A percentile compares a stretch with the other conserved stretches of the same genome.
Evolutionary conservation across 73 alveolate species (phyloP).

Genomic region (Paramecium caudatum): DNA sequence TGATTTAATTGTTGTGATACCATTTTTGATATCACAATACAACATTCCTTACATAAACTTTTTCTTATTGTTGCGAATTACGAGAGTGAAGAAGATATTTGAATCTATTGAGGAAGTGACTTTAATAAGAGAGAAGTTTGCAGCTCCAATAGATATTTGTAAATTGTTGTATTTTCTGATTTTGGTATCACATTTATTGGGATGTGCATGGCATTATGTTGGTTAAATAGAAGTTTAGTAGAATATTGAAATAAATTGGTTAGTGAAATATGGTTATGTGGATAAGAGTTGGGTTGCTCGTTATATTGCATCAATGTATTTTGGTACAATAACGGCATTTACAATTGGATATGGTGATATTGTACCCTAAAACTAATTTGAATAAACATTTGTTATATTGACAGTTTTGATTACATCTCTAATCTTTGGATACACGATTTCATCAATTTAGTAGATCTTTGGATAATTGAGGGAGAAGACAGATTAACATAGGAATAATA

Average conservation of each 20-base stretch:
- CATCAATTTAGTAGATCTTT: constrained; percentile 49
- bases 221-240: constrained; percentile 11
- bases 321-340: constrained; percentile 61
- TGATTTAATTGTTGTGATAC: constrained; percentile 43
- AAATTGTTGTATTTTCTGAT: constrained; percentile 25
- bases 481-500: constrained; percentile 45
- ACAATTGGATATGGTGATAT: constrained; percentile 75
- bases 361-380: constrained; percentile 54
- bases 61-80: background rate
- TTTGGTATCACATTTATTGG: constrained; percentile 26
- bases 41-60: constrained; percentile 38
- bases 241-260: constrained; percentile 15
- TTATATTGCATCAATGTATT: constrained; percentile 66
- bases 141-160: constrained; percentile 44
- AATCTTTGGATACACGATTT: constrained; percentile 64
- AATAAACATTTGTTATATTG: constrained; percentile 65
- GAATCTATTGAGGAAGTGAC: constrained; percentile 53
- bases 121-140: constrained; percentile 47
- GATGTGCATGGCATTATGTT: constrained; percentile 54
- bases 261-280: constrained; percentile 34
- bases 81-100: constrained; percentile 48
- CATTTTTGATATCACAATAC: constrained; percentile 24
- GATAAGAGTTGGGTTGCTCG: constrained; percentile 65
- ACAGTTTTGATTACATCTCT: constrained; percentile 42
- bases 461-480: constrained; percentile 35